Base-by-base conservation (phyloP, 139 green algal species). In the Auxenochlorella pyrenoidosa region DNA sequence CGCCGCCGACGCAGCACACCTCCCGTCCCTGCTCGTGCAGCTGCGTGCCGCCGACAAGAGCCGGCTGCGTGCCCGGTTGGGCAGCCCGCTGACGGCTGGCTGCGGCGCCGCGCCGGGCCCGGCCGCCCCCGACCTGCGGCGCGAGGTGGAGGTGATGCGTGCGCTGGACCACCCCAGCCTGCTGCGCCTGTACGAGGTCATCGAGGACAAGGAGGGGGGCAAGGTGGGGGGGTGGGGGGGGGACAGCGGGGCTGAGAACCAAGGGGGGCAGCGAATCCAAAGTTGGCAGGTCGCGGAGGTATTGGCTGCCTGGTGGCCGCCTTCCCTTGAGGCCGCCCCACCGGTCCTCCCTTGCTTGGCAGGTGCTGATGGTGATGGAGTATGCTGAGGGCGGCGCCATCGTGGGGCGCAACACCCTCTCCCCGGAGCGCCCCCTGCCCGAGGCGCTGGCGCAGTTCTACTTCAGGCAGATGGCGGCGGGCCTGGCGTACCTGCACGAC, bases 281-380 rank as follows among this genome's bases (percentile, higher is more conserved):
- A n/a, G n/a, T n/a, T n/a, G n/a, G n/a, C n/a, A n/a, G n/a, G n/a
- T n/a, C n/a, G n/a, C n/a, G n/a, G n/a, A n/a, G n/a, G n/a, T n/a
- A n/a, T n/a, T n/a, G n/a, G n/a, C n/a, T n/a, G n/a, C n/a, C n/a
- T n/a, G n/a, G n/a, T n/a, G n/a, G n/a, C n/a, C n/a, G n/a, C n/a
- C n/a, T n/a, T n/a, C n/a, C n/a, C n/a, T n/a, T n/a, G n/a, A n/a
- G n/a, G n/a, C n/a, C n/a, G n/a, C n/a, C n/a, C n/a, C n/a, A n/a
- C n/a, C n/a, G n/a, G n/a, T n/a, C n/a, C n/a, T n/a, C n/a, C n/a
- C n/a, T n/a, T n/a, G n/a, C n/a, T n/a, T n/a, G n/a, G 43, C 65
- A 86, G 81, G 65, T 98, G 82, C 94, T 97, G 90, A 89, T 98
- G 91, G 95, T 98, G 38, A 94, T 98, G 94, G 96, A 98, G 91